Base-by-base conservation (phyloP, 805 yeast genomes). In the Zygosaccharomyces lentus region DNA sequence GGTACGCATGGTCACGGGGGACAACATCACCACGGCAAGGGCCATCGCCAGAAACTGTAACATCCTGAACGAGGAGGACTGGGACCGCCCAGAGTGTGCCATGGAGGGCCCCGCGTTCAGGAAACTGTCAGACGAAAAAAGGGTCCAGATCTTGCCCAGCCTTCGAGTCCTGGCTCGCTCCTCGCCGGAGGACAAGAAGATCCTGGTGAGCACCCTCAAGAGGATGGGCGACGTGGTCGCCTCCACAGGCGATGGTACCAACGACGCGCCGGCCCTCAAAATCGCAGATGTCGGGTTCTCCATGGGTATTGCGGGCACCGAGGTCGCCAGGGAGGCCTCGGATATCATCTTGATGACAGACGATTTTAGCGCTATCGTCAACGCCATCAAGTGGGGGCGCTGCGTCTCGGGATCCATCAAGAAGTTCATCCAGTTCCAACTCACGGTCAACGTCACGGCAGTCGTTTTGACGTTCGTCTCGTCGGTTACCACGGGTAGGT, bases 211-310 rank as follows among this genome's bases (percentile, higher is more conserved):
- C 51, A 81, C 89, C 9, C 72, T 93, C 56, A 82, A 84, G 58
- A 72, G 75, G 30, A 74, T 81, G 61, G 95, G 95, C 19, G 97
- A 93, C 61, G 95, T 91, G 29, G 99, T 93, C 41, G 99, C 99
- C 1, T 98, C 91, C 29, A 93, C 99, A 31, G 99, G 99, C 62
- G 99, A 93, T 66, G 99, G 99, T 68, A 91, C 98, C 7, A 93
- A 93, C 65, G 99, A 93, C 74, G 99, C 98, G 0, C 97, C 97
- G 12, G 98, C 99, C 2, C 76, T 93, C 61, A 88, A 91, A 61
- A 74, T 90, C 48, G 99, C 99, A 0, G 98, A 93, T 69, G 96
- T 93, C 48, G 99, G 99, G 1, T 91, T 93, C 62, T 87, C 98
- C 2, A 93, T 93, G 99, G 99, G 99, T 54, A 87, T 90, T 50